Base-by-base conservation (phyloP, 2,329 filamentous ascomycete species). In the Zymoseptoria brevis region DNA sequence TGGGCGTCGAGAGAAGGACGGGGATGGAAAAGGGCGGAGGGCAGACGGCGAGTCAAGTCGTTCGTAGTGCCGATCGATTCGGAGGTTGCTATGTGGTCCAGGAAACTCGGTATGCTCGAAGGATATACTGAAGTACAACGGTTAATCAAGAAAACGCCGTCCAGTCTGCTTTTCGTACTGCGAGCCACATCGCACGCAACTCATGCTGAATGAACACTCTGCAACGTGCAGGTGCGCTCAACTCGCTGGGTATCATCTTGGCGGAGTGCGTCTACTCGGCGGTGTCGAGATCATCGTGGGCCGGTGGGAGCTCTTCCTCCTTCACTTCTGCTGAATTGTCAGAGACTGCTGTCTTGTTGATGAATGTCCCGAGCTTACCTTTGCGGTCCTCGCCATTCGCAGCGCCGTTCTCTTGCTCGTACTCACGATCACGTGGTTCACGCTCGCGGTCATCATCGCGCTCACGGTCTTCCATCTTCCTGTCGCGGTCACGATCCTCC, bases 261-360 rank as follows among this genome's bases (percentile, higher is more conserved):
- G 48, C 22, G 26, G 8, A 29, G 26, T 29, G 35, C 35, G 22
- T 58, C 74, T 80, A 86, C 78, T 97, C 94, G 71, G 92, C 93
- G 72, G 94, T 92, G 75, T 99, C 94, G 73, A 97, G 84, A 73
- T 99, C 94, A 75, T 99, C 94, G 72, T 96, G 90, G 68, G 86
- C 87, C 64, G 89, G 87, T 64, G 89, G 88, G 69, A 89, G 90
- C 67, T 95, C 90, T 69, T 87, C 78, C 45, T 62, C 58, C 58
- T 63, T 60, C 72, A 83, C 74, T 67, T 75, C 77, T 76, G 68
- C 57, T 56, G 54, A 57, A 64, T 66, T 64, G 70, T 73, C 62
- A 71, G 63, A 21, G 9, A 22, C 9, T 35, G 22, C 13, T 21
- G 16, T 29, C 16, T 11, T 19, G 11, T 24, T 7, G 13, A 16